Base-by-base conservation (phyloP, 2,329 filamentous ascomycete genomes). In the Claviceps monticola region DNA sequence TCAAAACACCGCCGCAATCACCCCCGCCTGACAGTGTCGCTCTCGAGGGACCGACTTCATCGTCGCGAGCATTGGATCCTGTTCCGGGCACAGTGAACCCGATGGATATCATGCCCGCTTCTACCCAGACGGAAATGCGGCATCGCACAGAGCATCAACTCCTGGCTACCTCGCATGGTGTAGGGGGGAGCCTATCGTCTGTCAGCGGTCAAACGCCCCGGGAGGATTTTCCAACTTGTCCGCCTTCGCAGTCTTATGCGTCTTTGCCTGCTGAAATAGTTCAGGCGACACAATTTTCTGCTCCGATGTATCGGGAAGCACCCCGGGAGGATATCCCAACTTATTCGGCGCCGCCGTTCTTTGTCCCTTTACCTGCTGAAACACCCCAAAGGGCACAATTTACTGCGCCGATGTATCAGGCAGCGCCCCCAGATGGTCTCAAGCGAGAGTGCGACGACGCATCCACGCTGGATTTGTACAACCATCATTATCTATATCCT, bases 51-150 rank as follows among this genome's bases (percentile, higher is more conserved):
- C 29, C 29, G 29, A 34, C 57, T 7, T 61, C 62, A 23, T 59
- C 65, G 48, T 62, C 61, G 19, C 61, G 66, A 45, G 61, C 67
- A 13, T 51, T 53, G 4, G 57, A 66, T 47, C 64, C 72, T 38
- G 65, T 68, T 1, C 69, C 70, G 3, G 72, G 71, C 37, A 77
- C 74, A 4, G 73, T 74, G 9, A 77, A 76, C 42, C 74, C 74
- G 0, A 75, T 75, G 70, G 72, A 75, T 48, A 71, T 78, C 34
- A 76, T 76, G 74, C 71, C 68, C 5, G 63, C 68, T 3, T 65
- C 63, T 16, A 68, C 67, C 3, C 60, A 69, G 53, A 62, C 62
- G 7, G 68, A 70, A 53, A 52, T 65, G 29, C 68, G 64, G 62
- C 62, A 70, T 49, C 59, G 62, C 38, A 68, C 64, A 16, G 67